Conservation (phyloP, 352 stramenopile genomes). For the Thalassiosira exigua region DNA sequence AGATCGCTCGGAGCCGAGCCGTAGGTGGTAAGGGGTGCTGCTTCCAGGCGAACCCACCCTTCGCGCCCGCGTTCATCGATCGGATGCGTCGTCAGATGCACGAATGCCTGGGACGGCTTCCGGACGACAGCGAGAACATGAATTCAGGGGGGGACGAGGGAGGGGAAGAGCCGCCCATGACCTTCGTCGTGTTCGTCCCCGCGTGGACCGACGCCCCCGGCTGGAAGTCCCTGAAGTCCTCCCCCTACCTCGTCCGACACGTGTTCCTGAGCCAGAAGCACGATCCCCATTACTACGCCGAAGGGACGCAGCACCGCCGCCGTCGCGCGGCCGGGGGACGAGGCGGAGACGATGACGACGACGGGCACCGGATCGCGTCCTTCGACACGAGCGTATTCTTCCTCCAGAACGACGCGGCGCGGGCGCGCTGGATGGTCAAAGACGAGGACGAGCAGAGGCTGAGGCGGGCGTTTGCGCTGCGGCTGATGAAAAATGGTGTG, state of each 20-base stretch:
- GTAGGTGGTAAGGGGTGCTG: constrained; percentile 85
- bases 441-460: constrained; percentile 49
- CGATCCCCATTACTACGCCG: constrained; percentile 74
- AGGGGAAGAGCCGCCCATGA: constrained; percentile 78
- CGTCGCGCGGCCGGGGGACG: not conserved
- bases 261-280: constrained; percentile 63
- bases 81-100: constrained; percentile 91
- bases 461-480: constrained; percentile 59
- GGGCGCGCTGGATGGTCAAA: constrained; percentile 56
- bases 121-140: constrained; percentile 2
- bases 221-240: constrained; percentile 64
- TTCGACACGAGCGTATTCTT: constrained; percentile 97
- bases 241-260: constrained; percentile 57
- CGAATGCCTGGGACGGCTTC: constrained; percentile 68
- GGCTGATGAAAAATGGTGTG: constrained; percentile 4
- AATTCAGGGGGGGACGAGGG: not conserved
- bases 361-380: constrained; percentile 78
- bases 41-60: constrained; percentile 95
- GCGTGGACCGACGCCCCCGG: constrained; percentile 83
- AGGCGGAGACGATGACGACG: constrained; percentile 21
- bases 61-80: constrained; percentile 92
- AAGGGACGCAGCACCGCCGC: constrained; percentile 77
- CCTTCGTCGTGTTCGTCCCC: constrained; percentile 93
- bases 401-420: constrained; percentile 90
- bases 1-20: constrained; percentile 44